phyloP scores from a whole-genome alignment of 495 filamentous ascomycete species.

The Podospora pseudopauciseta region DNA sequence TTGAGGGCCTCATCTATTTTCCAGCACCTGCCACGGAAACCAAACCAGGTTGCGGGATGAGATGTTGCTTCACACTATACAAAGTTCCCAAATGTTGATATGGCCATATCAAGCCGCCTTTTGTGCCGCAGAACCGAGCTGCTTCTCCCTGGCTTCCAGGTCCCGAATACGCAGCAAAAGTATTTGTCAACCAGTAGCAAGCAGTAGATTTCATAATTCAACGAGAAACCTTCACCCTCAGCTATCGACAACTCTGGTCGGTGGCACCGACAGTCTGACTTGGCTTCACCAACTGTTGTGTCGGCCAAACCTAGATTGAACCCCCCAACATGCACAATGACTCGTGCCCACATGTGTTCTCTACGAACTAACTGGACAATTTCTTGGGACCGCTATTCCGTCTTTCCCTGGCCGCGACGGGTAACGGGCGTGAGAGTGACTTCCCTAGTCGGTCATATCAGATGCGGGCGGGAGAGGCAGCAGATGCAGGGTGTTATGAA shows the following conservation, averaged over 20 bases:
- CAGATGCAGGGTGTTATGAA: slow-evolving; percentile 3
- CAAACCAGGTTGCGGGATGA: neutral
- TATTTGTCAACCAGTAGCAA: neutral
- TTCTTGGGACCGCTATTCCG: neutral
- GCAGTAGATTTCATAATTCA: neutral
- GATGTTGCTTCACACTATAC: neutral
- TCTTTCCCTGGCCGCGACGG: neutral
- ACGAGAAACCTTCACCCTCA: neutral
- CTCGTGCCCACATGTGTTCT: neutral
- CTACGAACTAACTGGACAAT: neutral
- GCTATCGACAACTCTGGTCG: neutral
- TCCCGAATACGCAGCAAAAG: neutral
- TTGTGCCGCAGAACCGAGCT: neutral
- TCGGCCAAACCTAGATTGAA: neutral
- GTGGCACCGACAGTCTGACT: neutral
- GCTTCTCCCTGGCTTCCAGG: neutral
- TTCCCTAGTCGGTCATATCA: slow-evolving; percentile 8
- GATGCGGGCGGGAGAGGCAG: neutral
- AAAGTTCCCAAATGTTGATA: neutral
- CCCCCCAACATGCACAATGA: neutral
- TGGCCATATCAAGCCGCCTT: neutral
- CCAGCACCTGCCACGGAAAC: neutral
- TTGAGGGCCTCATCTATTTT: neutral
- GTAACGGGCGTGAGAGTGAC: neutral
- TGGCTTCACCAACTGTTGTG: neutral